phyloP scores from a whole-genome alignment of 257 asterid genomes.

The Nicotiana tomentosiformis region DNA sequence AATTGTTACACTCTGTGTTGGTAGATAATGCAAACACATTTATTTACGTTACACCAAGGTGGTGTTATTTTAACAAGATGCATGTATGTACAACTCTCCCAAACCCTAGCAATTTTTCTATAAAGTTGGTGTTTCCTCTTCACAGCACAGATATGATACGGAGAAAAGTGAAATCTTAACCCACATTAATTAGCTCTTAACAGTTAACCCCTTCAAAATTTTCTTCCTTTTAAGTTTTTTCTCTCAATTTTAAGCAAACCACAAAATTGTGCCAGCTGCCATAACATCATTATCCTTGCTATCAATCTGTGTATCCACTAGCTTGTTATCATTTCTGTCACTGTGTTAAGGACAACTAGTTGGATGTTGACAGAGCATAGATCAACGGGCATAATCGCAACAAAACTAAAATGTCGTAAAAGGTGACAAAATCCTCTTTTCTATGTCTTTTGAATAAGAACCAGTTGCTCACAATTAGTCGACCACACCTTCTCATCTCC shows the following conservation, averaged over 20 bases:
- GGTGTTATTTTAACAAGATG: not conserved
- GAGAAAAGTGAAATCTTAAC: not conserved
- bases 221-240: not conserved
- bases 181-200: not conserved
- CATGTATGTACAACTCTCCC: not conserved
- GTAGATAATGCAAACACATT: not conserved
- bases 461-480: not conserved
- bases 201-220: not conserved
- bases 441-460: not conserved
- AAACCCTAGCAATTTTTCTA: not conserved
- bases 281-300: not conserved
- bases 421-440: not conserved
- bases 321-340: not conserved
- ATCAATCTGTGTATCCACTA: not conserved
- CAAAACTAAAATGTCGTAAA: not conserved
- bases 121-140: not conserved
- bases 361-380: not conserved
- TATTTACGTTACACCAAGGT: not conserved
- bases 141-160: not conserved
- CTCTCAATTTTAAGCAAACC: not conserved
- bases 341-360: not conserved
- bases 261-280: not conserved
- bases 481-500: not conserved
- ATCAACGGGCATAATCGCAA: not conserved
- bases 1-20: not conserved